These are phyloP conservation scores for Strombidium stylifer DNA, from an alignment of 73 alveolate species.

Conservation along the genomic window DNA sequence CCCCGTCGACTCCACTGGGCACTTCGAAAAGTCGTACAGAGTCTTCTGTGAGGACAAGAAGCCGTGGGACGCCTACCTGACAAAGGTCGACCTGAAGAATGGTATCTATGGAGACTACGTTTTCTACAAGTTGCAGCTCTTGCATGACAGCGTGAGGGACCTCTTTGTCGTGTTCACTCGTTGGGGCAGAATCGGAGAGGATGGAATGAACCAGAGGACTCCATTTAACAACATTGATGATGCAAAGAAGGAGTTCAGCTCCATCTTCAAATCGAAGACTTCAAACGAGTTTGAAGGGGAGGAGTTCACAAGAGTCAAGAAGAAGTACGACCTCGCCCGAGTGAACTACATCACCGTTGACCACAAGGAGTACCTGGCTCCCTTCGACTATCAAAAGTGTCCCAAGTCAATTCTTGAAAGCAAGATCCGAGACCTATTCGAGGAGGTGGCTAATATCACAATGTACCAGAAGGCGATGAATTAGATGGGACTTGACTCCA, in stretches of 20 bases:
- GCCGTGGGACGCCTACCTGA: slow-evolving; percentile 91
- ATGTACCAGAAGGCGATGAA: slow-evolving; percentile 50
- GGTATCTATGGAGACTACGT: slow-evolving; percentile 94
- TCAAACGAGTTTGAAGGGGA: slow-evolving; percentile 81
- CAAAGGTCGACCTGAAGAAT: slow-evolving; percentile 93
- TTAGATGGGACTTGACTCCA: slow-evolving; percentile 54
- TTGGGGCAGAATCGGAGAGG: slow-evolving; percentile 98
- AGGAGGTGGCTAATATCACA: slow-evolving; percentile 44
- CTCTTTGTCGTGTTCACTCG: slow-evolving; percentile 93
- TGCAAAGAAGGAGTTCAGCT: slow-evolving; percentile 70
- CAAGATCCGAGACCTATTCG: slow-evolving; percentile 14
- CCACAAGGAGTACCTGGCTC: slow-evolving; percentile 48
- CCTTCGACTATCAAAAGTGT: slow-evolving; percentile 46
- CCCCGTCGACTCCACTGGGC: slow-evolving; percentile 61
- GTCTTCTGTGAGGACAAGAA: slow-evolving; percentile 44
- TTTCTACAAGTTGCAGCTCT: slow-evolving; percentile 93
- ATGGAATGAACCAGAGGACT: slow-evolving; percentile 94
- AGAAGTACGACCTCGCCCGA: slow-evolving; percentile 53
- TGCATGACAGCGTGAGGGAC: slow-evolving; percentile 91
- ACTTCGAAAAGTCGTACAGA: slow-evolving; percentile 33
- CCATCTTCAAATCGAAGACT: slow-evolving; percentile 82
- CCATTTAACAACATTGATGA: slow-evolving; percentile 74
- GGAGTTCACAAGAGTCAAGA: slow-evolving; percentile 49
- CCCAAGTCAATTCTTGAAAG: slow-evolving; percentile 4
- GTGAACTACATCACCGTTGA: slow-evolving; percentile 35